Evolutionary conservation across 306 rosid species (phyloP).

Genomic region (Prunus campanulata): DNA sequence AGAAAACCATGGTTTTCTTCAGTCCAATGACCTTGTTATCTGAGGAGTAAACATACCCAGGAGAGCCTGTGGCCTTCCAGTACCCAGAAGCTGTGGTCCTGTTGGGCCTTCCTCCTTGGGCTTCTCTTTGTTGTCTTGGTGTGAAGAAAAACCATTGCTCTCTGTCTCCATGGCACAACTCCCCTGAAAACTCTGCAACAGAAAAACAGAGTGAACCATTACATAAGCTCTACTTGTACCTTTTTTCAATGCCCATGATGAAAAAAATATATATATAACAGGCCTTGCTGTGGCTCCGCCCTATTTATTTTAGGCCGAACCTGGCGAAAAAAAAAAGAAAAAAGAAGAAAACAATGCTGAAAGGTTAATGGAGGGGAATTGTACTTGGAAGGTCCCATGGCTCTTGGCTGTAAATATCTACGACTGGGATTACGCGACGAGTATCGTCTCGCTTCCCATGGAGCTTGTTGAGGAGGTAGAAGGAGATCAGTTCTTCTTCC

Average conservation of each 20-base stretch:
- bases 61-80: conserved; percentile 95
- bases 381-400: conserved; percentile 80
- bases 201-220: background rate
- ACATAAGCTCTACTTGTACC: background rate
- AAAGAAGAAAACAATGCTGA: background rate
- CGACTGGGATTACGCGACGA: conserved; percentile 51
- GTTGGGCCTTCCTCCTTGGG: conserved; percentile 76
- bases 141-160: conserved; percentile 96
- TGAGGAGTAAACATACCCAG: conserved; percentile 72
- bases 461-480: conserved; percentile 63
- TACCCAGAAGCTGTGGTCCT: conserved; percentile 74
- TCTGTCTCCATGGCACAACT: conserved; percentile 58
- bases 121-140: conserved; percentile 69
- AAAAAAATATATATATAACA: too few relatives aligned
- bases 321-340: too few relatives aligned
- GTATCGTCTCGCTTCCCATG: conserved; percentile 34
- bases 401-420: conserved; percentile 58
- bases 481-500: conserved; percentile 73
- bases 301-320: too few relatives aligned
- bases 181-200: conserved; percentile 60
- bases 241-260: too few relatives aligned
- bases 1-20: conserved; percentile 87
- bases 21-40: conserved; percentile 57
- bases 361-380: background rate
- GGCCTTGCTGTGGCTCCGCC: too few relatives aligned